A percentile compares a stretch with the other conserved stretches of the same genome.
phyloP scores from a whole-genome alignment of 2,329 filamentous ascomycete species.

The Orbilia brochopaga region DNA sequence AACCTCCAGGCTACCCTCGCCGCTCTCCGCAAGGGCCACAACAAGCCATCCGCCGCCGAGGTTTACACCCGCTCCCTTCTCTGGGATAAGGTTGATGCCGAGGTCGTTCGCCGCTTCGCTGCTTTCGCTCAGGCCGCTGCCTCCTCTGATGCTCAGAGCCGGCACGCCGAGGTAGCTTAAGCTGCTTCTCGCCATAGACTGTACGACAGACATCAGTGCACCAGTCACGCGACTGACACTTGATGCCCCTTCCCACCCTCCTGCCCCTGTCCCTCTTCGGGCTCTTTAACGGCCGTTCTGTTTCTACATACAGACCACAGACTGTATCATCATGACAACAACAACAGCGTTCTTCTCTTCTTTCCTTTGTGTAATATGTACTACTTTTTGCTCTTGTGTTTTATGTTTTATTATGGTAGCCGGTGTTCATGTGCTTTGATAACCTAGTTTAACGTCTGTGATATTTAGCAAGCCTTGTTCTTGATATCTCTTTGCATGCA shows the following conservation, averaged over 20 bases:
- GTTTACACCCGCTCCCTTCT: constrained; percentile 91
- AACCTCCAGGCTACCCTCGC: constrained; percentile 82
- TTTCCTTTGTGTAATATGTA: constrained; percentile 25
- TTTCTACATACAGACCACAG: constrained; percentile 47
- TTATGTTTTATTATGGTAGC: constrained; percentile 20
- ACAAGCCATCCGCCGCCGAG: constrained; percentile 78
- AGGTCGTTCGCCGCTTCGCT: constrained; percentile 90
- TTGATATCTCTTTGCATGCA: constrained; percentile 24
- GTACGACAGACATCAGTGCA: constrained; percentile 43
- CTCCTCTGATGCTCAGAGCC: constrained; percentile 42
- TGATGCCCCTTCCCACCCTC: constrained; percentile 23
- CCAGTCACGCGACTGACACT: constrained; percentile 16
- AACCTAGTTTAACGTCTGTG: constrained; percentile 23
- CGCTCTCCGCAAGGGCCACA: constrained; percentile 71
- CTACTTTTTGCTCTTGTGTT: constrained; percentile 14
- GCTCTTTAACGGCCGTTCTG: constrained; percentile 4
- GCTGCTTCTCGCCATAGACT: constrained; percentile 20
- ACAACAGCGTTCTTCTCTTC: constrained; percentile 7
- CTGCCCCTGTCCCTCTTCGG: constrained; percentile 12
- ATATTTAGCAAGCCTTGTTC: constrained; percentile 50
- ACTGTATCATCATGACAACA: constrained; percentile 45
- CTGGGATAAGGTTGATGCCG: constrained; percentile 90
- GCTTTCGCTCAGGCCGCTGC: constrained; percentile 54
- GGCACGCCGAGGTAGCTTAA: constrained; percentile 34
- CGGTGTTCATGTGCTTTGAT: constrained; percentile 36